These are phyloP conservation scores for Bisporella sp. DNA, from an alignment of 2,329 filamentous ascomycete species.

Conservation along the genomic window DNA sequence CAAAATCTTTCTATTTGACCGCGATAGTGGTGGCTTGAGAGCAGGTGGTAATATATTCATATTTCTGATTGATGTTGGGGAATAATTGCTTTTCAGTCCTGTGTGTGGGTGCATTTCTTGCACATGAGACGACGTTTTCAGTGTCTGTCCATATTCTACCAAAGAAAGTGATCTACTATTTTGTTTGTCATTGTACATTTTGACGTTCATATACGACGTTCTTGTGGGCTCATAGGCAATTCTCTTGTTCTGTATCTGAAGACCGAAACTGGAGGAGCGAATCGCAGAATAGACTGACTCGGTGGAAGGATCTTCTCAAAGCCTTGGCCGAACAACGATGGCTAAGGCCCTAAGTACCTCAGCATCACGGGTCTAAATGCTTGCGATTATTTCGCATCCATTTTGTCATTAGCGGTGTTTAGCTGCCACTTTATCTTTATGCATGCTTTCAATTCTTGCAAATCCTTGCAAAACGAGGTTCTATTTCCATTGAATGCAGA, in stretches of 20 bases:
- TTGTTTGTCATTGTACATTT: not conserved
- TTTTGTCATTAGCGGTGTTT: not conserved
- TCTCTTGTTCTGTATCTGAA: not conserved
- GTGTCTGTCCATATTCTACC: not conserved
- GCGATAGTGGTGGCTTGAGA: slow-evolving; percentile 6
- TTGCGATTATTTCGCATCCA: not conserved
- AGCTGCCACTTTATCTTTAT: not conserved
- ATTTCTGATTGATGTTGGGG: not conserved
- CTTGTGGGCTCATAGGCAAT: not conserved
- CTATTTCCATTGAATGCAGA: not conserved
- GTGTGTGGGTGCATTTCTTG: not conserved
- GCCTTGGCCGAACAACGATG: no score
- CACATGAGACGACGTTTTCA: not conserved
- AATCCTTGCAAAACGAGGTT: not conserved
- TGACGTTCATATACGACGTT: no score
- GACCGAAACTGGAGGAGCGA: not conserved
- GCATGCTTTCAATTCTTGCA: not conserved
- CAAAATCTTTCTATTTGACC: slow-evolving; percentile 14
- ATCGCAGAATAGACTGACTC: no score
- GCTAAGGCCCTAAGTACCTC: not conserved
- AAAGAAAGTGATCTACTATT: not conserved
- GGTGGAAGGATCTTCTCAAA: no score
- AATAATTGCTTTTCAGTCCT: not conserved
- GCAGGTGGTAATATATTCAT: not conserved
- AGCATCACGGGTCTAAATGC: not conserved